phyloP scores from a whole-genome alignment of 2,329 filamentous ascomycete genomes.

The Orbilia brochopaga region DNA sequence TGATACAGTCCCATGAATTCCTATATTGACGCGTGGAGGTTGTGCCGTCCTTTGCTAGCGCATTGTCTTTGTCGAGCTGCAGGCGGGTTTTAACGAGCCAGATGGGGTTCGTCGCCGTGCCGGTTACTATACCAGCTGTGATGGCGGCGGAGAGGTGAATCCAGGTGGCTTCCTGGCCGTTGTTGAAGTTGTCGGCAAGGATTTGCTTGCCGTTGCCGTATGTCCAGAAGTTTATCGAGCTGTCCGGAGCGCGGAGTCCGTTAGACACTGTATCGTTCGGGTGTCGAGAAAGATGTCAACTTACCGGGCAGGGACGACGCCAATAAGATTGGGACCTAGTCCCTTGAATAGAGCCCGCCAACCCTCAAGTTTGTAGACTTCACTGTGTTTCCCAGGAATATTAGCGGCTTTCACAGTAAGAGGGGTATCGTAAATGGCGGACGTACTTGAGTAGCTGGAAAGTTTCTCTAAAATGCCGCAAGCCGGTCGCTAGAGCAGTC shows the following conservation, averaged over 20 bases:
- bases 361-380: constrained; percentile 76
- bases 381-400: constrained; percentile 30
- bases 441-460: constrained; percentile 79
- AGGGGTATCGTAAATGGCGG: background rate
- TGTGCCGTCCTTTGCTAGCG: constrained; percentile 65
- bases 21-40: constrained; percentile 72
- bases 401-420: constrained; percentile 12
- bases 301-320: constrained; percentile 79
- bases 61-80: constrained; percentile 84
- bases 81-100: constrained; percentile 94
- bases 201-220: constrained; percentile 91
- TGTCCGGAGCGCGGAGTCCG: constrained; percentile 10
- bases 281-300: constrained; percentile 7
- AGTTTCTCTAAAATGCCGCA: constrained; percentile 77
- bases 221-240: constrained; percentile 87
- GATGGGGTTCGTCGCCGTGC: constrained; percentile 92
- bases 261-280: background rate
- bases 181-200: constrained; percentile 75
- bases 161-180: constrained; percentile 72
- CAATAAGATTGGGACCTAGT: constrained; percentile 84
- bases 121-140: constrained; percentile 80
- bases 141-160: constrained; percentile 80
- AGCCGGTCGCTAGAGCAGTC: constrained; percentile 49
- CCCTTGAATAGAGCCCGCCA: constrained; percentile 91
- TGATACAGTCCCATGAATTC: constrained; percentile 86